Percentiles rank a stretch among this genome's conserved stretches.
phyloP scores from a whole-genome alignment of 345 rosid genomes.

The Isatis tinctoria region DNA sequence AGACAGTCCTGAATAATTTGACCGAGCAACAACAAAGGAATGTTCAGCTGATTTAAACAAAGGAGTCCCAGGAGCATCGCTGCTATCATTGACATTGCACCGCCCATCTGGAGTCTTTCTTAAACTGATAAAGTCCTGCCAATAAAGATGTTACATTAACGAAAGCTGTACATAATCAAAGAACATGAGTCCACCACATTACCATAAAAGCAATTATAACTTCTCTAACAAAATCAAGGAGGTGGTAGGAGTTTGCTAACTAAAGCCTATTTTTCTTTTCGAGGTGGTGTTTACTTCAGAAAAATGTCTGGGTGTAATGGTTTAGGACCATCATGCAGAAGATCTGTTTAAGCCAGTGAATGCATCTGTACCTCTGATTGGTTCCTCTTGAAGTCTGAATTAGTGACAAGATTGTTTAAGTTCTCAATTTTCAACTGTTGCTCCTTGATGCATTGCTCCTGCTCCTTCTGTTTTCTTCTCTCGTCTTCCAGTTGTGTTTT shows the following conservation, averaged over 20 bases:
- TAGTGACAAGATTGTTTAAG: constrained; percentile 41
- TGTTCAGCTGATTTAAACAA: constrained; percentile 54
- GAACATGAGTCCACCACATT: neutral
- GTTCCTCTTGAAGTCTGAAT: constrained; percentile 44
- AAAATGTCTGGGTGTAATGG: neutral
- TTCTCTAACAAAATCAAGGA: neutral
- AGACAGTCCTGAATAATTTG: constrained; percentile 56
- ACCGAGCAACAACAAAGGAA: constrained; percentile 67
- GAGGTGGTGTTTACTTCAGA: neutral
- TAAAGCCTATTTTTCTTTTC: neutral
- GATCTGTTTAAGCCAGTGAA: neutral
- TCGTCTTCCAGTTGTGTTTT: constrained; percentile 81
- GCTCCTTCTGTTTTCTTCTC: constrained; percentile 71
- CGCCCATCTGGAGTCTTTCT: constrained; percentile 42
- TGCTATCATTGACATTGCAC: constrained; percentile 37
- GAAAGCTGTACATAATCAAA: neutral
- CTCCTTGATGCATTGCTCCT: constrained; percentile 57
- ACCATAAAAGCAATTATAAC: neutral
- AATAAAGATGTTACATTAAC: constrained; percentile 1
- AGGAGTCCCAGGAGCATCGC: constrained; percentile 59
- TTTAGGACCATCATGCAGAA: neutral
- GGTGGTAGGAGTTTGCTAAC: neutral
- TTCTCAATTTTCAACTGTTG: constrained; percentile 68
- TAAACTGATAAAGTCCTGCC: constrained; percentile 22
- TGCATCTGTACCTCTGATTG: constrained; percentile 52